phyloP scores from a whole-genome alignment of 108 stramenopile genomes.

The Nitzschia sp. region DNA sequence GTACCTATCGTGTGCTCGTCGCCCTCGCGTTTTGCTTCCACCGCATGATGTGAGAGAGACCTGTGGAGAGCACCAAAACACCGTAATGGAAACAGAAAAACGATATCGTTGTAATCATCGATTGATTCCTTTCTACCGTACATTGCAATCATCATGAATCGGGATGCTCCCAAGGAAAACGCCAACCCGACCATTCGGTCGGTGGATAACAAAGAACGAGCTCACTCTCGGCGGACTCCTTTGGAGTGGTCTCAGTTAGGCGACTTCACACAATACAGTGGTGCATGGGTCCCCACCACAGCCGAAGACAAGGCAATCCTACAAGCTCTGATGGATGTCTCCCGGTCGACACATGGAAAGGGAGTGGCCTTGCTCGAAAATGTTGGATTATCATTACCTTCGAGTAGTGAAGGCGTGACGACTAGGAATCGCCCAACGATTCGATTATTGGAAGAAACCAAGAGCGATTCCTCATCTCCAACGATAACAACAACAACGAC shows the following conservation, averaged over 20 bases:
- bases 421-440: not conserved
- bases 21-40: too few relatives aligned
- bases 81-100: too few relatives aligned
- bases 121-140: not conserved
- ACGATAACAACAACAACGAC: too few relatives aligned
- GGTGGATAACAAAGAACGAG: constrained; percentile 26
- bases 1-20: too few relatives aligned
- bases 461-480: too few relatives aligned
- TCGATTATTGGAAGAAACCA: constrained; percentile 9
- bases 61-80: too few relatives aligned
- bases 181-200: constrained; percentile 48
- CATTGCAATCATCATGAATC: constrained; percentile 9
- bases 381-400: constrained; percentile 36
- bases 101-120: too few relatives aligned
- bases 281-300: constrained; percentile 26
- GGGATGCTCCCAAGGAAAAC: constrained; percentile 44
- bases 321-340: constrained; percentile 32
- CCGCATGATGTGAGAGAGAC: too few relatives aligned
- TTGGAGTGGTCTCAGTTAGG: constrained; percentile 37
- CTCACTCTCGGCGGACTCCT: constrained; percentile 15
- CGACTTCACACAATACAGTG: constrained; percentile 5
- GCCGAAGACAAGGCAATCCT: constrained; percentile 45
- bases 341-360: constrained; percentile 21
- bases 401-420: not conserved
- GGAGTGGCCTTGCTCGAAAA: constrained; percentile 38